Percentiles rank a stretch among this genome's conserved stretches.
phyloP scores from a whole-genome alignment of 2,329 filamentous ascomycete species.

The Colletotrichum aenigma region DNA sequence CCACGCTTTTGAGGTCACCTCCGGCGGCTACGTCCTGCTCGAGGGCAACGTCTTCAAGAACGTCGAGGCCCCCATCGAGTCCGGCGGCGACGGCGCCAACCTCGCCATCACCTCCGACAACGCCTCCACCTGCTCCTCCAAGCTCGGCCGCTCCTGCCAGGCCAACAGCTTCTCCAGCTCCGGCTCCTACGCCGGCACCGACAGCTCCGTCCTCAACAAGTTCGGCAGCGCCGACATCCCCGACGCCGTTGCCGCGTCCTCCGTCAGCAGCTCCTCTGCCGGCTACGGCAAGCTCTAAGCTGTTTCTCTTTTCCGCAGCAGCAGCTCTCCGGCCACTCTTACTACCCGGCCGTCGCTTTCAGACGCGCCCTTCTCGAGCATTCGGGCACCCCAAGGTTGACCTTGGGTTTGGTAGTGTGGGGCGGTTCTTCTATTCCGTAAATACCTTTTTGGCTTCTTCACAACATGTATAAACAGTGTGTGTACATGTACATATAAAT shows the following conservation, averaged over 20 bases:
- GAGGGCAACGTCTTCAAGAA: constrained; percentile 65
- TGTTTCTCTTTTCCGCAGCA: background rate
- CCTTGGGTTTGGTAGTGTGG: background rate
- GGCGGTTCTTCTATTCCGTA: background rate
- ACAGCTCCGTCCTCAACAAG: constrained; percentile 51
- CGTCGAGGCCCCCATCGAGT: constrained; percentile 45
- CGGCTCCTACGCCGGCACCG: constrained; percentile 39
- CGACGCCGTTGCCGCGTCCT: constrained; percentile 28
- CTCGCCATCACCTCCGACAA: constrained; percentile 21
- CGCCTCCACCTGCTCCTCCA: constrained; percentile 40
- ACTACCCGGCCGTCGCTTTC: background rate
- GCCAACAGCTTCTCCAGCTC: constrained; percentile 51
- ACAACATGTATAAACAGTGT: background rate
- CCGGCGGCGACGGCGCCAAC: background rate
- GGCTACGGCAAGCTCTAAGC: constrained; percentile 49
- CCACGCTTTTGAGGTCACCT: constrained; percentile 60
- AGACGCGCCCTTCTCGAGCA: background rate
- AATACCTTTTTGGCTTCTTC: background rate
- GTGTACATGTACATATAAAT: background rate
- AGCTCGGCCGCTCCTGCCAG: constrained; percentile 55
- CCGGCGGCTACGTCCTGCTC: constrained; percentile 47
- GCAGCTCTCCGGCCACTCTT: background rate
- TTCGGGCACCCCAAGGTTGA: background rate
- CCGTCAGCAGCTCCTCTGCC: constrained; percentile 42
- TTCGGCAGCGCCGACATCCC: constrained; percentile 50